Evolutionary conservation across 306 rosid species (phyloP).

Genomic region (Cicer bijugum): DNA sequence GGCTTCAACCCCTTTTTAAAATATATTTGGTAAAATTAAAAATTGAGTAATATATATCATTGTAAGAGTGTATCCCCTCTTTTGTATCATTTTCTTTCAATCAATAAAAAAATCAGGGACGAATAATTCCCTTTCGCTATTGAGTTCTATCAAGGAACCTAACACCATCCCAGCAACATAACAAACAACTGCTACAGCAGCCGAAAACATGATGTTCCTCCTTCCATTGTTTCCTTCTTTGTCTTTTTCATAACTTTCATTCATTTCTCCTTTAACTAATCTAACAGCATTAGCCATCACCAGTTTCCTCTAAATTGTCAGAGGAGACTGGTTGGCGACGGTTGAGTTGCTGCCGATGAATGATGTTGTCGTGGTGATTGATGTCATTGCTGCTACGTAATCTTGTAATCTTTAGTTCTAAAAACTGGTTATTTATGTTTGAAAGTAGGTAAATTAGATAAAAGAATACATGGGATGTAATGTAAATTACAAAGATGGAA

Average conservation of each 20-base stretch:
- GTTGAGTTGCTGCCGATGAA: constrained; percentile 47
- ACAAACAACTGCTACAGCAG: constrained; percentile 55
- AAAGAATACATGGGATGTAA: constrained; percentile 36
- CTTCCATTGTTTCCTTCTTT: constrained; percentile 50
- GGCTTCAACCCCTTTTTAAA: too few relatives aligned
- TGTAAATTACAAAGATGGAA: constrained; percentile 19
- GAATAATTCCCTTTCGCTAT: too few relatives aligned
- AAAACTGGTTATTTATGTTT: constrained; percentile 2
- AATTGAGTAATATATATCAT: too few relatives aligned
- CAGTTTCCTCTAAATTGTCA: constrained; percentile 30
- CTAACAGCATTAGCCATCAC: constrained; percentile 41
- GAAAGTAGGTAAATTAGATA: constrained; percentile 32
- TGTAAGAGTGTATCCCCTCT: too few relatives aligned
- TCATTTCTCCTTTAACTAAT: constrained; percentile 43
- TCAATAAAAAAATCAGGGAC: too few relatives aligned
- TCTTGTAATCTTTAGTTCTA: not conserved
- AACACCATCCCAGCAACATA: constrained; percentile 45
- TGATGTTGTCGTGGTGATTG: constrained; percentile 58
- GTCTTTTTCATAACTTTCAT: constrained; percentile 38
- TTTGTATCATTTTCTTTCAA: too few relatives aligned
- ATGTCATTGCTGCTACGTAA: constrained; percentile 47
- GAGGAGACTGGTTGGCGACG: constrained; percentile 38
- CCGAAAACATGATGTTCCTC: constrained; percentile 59
- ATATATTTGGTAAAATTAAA: too few relatives aligned
- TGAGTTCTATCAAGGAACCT: too few relatives aligned